These are phyloP conservation scores for Orbilia blumenaviensis DNA, from an alignment of 2,329 filamentous ascomycete genomes.

Conservation along the genomic window DNA sequence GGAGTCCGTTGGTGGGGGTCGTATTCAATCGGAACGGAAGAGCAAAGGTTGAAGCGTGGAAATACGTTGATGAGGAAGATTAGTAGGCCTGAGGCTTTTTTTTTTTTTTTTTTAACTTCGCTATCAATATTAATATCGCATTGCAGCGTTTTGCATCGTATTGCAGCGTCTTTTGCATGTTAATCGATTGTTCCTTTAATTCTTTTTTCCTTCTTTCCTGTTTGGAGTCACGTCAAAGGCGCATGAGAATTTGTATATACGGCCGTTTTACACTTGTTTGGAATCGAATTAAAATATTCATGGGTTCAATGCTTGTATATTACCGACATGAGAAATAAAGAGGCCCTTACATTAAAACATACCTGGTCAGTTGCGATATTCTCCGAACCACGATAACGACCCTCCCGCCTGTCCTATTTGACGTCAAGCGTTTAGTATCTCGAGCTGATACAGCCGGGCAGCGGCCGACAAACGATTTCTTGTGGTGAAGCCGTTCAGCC, in stretches of 20 bases:
- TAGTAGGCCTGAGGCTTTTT: conserved; percentile 6
- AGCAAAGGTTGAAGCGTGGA: conserved; percentile 39
- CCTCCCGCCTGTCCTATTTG: conserved; percentile 30
- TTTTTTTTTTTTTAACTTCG: conserved; percentile 2
- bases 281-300: background rate
- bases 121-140: conserved; percentile 17
- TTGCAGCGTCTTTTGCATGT: conserved; percentile 1
- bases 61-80: conserved; percentile 37
- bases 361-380: conserved; percentile 37
- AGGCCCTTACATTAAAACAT: background rate
- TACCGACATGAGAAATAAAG: background rate
- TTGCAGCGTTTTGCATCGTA: conserved; percentile 24
- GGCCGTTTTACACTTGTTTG: background rate
- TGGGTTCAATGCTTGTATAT: conserved; percentile 1
- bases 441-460: conserved; percentile 27
- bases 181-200: background rate
- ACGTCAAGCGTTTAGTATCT: conserved; percentile 20
- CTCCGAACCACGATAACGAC: conserved; percentile 43
- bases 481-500: conserved; percentile 46
- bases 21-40: conserved; percentile 43
- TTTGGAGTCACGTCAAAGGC: conserved; percentile 8
- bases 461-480: conserved; percentile 40
- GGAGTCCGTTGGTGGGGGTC: conserved; percentile 33
- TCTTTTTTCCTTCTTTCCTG: background rate
- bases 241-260: background rate